These are phyloP conservation scores for Calonectria henricotiae DNA, from an alignment of 2,329 filamentous ascomycete genomes.

Conservation along the genomic window DNA sequence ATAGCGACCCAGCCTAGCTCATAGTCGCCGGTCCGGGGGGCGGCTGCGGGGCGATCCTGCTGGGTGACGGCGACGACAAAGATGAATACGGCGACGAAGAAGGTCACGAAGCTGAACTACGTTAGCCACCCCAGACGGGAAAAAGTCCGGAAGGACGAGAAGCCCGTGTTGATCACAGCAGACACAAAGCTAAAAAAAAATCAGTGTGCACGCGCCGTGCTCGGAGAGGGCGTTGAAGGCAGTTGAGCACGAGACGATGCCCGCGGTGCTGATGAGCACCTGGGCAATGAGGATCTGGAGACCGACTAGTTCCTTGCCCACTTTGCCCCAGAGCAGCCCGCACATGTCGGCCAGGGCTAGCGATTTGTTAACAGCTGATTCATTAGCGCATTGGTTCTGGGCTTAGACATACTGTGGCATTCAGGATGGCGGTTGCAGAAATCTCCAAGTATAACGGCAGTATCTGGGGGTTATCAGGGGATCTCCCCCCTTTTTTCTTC, in stretches of 20 bases:
- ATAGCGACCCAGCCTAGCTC: slow-evolving; percentile 71
- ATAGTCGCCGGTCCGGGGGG: slow-evolving; percentile 69
- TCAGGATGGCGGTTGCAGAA: slow-evolving; percentile 51
- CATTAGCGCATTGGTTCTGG: not conserved
- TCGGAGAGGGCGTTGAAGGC: slow-evolving; percentile 50
- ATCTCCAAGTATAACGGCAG: slow-evolving; percentile 47
- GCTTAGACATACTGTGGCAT: slow-evolving; percentile 44
- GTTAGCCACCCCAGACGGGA: slow-evolving; percentile 69
- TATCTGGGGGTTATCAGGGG: slow-evolving; percentile 37
- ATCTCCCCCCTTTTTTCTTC: not conserved
- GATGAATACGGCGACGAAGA: slow-evolving; percentile 71
- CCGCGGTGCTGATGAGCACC: slow-evolving; percentile 47
- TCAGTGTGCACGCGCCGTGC: slow-evolving; percentile 50
- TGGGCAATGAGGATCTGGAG: slow-evolving; percentile 49
- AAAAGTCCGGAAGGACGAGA: slow-evolving; percentile 49
- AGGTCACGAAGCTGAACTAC: slow-evolving; percentile 68
- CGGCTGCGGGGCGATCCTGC: slow-evolving; percentile 69
- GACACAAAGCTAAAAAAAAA: slow-evolving; percentile 49
- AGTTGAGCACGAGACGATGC: slow-evolving; percentile 37
- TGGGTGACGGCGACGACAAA: slow-evolving; percentile 65
- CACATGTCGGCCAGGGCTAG: slow-evolving; percentile 50
- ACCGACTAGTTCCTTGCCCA: slow-evolving; percentile 50
- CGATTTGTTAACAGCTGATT: slow-evolving; percentile 4
- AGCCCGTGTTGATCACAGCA: slow-evolving; percentile 46
- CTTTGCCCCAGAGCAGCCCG: slow-evolving; percentile 46